Conservation (phyloP, 441 rosid genomes). For the Euphorbia celastroides region DNA sequence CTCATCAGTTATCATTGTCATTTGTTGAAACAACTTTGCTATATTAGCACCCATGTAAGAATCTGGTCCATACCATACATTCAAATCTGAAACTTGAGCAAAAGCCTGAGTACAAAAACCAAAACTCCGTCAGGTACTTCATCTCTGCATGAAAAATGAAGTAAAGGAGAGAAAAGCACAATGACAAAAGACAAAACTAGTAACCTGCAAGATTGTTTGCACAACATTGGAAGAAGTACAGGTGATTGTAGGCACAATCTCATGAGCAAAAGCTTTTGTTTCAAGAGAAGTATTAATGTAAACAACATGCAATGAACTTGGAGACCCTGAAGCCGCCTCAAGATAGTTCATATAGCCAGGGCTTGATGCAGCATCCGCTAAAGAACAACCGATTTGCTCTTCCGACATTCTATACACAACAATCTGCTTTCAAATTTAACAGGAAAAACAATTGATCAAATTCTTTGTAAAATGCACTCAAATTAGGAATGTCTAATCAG, state of each 20-base stretch:
- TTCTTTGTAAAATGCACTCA: not conserved
- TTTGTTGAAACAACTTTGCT: slow-evolving; percentile 73
- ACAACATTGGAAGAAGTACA: slow-evolving; percentile 96
- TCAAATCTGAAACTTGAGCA: slow-evolving; percentile 71
- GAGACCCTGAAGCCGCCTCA: slow-evolving; percentile 51
- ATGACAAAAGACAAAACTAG: slow-evolving; percentile 1
- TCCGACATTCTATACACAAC: slow-evolving; percentile 91
- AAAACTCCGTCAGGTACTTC: not conserved
- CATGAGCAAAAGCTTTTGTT: slow-evolving; percentile 94
- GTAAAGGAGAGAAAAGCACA: not conserved
- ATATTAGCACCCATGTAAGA: slow-evolving; percentile 98
- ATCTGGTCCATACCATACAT: slow-evolving; percentile 94
- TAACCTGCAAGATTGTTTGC: slow-evolving; percentile 86
- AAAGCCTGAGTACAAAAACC: slow-evolving; percentile 49
- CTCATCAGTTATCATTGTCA: slow-evolving; percentile 78
- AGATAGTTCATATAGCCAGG: slow-evolving; percentile 82
- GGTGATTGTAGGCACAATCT: slow-evolving; percentile 92
- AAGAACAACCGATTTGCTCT: slow-evolving; percentile 85
- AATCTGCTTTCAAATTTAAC: slow-evolving; percentile 42
- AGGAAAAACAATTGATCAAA: slow-evolving; percentile 14
- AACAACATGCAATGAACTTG: slow-evolving; percentile 78
- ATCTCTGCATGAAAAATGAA: not conserved
- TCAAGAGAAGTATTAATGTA: slow-evolving; percentile 92
- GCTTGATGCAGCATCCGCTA: slow-evolving; percentile 93
- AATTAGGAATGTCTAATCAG: not conserved